Percentiles rank a stretch among this genome's conserved stretches.
Evolutionary conservation across 495 filamentous ascomycete species (phyloP).

Genomic region (Penicillium crystallinum): DNA sequence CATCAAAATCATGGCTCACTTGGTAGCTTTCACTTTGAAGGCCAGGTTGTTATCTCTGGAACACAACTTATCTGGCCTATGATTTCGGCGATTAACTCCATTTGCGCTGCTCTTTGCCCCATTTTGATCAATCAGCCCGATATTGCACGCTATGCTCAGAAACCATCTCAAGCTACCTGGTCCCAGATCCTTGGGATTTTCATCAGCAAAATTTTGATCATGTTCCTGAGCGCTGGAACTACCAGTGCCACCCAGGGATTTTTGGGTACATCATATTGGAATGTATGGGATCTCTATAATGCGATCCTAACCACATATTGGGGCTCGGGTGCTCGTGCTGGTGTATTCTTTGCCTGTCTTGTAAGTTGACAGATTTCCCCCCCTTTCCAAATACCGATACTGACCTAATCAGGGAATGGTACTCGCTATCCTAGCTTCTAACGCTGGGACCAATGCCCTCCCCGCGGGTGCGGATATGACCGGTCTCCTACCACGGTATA

Average conservation of each 20-base stretch:
- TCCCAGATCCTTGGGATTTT: constrained; percentile 7
- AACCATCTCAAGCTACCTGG: constrained; percentile 7
- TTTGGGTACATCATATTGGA: constrained; percentile 22
- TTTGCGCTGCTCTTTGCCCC: constrained; percentile 7
- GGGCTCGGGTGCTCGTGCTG: constrained; percentile 35
- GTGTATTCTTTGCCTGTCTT: constrained; percentile 36
- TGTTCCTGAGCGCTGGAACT: constrained; percentile 5
- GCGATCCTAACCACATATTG: constrained; percentile 18
- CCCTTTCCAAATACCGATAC: no score
- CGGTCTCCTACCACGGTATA: constrained; percentile 46
- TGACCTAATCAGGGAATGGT: no score
- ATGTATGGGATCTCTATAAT: constrained; percentile 22
- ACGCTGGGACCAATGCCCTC: constrained; percentile 52
- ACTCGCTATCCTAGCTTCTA: constrained; percentile 35
- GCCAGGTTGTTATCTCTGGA: not conserved
- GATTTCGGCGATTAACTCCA: constrained; percentile 11
- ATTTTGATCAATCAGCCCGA: constrained; percentile 26
- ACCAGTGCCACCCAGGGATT: constrained; percentile 4
- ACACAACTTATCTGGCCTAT: not conserved
- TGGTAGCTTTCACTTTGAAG: not conserved
- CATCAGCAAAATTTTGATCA: constrained; percentile 14
- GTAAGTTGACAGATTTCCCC: no score
- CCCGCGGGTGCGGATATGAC: constrained; percentile 51
- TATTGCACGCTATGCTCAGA: constrained; percentile 24
- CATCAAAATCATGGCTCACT: not conserved